Evolutionary conservation across 805 yeast species (phyloP).

Genomic region (Yamadazyma nakazawae): DNA sequence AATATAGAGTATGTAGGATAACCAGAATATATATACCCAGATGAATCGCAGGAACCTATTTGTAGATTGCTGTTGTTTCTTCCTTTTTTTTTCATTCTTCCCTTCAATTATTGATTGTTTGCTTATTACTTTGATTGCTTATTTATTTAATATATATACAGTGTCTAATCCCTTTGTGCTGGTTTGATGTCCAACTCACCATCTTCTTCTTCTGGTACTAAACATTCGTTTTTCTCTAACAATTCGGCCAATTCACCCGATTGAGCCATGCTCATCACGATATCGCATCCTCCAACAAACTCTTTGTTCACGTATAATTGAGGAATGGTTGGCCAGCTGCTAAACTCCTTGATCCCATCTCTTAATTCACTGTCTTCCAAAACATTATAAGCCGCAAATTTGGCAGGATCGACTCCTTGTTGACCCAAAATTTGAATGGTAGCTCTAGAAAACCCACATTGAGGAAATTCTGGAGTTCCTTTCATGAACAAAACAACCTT

Average conservation of each 20-base stretch:
- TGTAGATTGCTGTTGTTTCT: too few species aligned
- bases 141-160: not conserved
- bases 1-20: slow-evolving; percentile 2
- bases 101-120: too few species aligned
- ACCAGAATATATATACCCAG: not conserved
- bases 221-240: slow-evolving; percentile 72
- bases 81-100: too few species aligned
- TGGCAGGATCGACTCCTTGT: slow-evolving; percentile 94
- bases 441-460: slow-evolving; percentile 96
- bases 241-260: slow-evolving; percentile 86
- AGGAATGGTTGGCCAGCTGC: slow-evolving; percentile 98
- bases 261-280: slow-evolving; percentile 86
- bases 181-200: slow-evolving; percentile 35
- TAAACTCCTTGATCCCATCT: slow-evolving; percentile 91
- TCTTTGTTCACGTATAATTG: slow-evolving; percentile 89
- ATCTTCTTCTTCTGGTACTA: slow-evolving; percentile 76
- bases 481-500: slow-evolving; percentile 98
- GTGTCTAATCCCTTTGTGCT: slow-evolving; percentile 23
- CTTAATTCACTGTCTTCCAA: slow-evolving; percentile 92
- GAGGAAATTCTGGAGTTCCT: slow-evolving; percentile 97
- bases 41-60: too few species aligned
- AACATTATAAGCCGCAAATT: slow-evolving; percentile 96
- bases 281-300: slow-evolving; percentile 97
- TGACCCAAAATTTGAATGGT: slow-evolving; percentile 91
- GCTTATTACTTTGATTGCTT: not conserved